These are phyloP conservation scores for Penicillium sp. DNA, from an alignment of 2,329 filamentous ascomycete genomes.

Conservation along the genomic window DNA sequence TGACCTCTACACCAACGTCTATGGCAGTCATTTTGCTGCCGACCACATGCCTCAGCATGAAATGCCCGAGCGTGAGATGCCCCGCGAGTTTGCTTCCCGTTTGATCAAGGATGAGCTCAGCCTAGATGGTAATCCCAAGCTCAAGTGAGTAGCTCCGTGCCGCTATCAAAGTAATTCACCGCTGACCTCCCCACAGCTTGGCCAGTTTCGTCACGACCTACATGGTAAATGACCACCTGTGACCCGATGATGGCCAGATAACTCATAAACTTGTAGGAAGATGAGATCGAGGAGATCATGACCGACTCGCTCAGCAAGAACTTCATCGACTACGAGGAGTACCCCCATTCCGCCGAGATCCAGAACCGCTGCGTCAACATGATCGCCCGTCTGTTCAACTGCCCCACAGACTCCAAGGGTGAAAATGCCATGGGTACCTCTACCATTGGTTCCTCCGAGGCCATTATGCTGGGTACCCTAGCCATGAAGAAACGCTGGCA, in stretches of 20 bases:
- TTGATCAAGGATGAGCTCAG: constrained; percentile 96
- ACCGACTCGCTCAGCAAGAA: constrained; percentile 88
- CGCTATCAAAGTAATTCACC: neutral
- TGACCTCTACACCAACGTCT: constrained; percentile 71
- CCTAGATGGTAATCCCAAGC: constrained; percentile 85
- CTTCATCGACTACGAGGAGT: constrained; percentile 88
- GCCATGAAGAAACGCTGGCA: constrained; percentile 97
- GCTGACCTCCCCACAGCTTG: constrained; percentile 54
- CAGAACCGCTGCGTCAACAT: constrained; percentile 91
- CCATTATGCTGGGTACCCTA: constrained; percentile 55
- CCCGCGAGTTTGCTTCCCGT: constrained; percentile 85
- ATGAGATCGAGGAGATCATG: constrained; percentile 96
- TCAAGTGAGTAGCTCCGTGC: constrained; percentile 47
- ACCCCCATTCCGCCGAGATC: constrained; percentile 76
- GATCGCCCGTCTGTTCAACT: constrained; percentile 85
- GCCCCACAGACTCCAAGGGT: constrained; percentile 57
- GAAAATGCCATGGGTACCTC: constrained; percentile 77
- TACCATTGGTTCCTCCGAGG: constrained; percentile 83
- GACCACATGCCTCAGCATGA: constrained; percentile 76
- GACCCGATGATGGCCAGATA: neutral
- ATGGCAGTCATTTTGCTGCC: constrained; percentile 79
- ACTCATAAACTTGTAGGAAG: constrained; percentile 58
- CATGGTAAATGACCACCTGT: constrained; percentile 61
- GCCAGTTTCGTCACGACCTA: constrained; percentile 95
- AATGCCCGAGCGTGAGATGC: constrained; percentile 91